Evolutionary conservation across 2,329 filamentous ascomycete genomes (phyloP).

Genomic region (Acrocalymma vagum): DNA sequence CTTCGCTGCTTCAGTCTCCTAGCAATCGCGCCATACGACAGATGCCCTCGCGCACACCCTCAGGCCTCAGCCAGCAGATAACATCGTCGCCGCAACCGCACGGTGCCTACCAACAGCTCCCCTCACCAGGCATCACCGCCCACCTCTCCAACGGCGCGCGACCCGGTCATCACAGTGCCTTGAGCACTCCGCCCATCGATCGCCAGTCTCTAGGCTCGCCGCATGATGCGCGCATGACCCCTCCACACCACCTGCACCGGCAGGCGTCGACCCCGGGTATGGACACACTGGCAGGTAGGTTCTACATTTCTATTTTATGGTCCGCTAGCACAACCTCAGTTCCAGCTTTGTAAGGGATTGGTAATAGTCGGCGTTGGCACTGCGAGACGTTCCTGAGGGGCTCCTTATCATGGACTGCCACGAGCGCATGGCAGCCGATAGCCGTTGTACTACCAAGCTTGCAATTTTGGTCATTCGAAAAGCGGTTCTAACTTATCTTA

Average conservation of each 20-base stretch:
- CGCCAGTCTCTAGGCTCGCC: conserved; percentile 34
- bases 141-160: conserved; percentile 40
- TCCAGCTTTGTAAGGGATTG: no score
- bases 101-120: conserved; percentile 46
- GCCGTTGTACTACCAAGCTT: no score
- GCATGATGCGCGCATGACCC: conserved; percentile 42
- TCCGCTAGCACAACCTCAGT: no score
- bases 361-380: no score
- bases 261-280: conserved; percentile 56
- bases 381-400: no score
- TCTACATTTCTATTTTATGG: conserved; percentile 23
- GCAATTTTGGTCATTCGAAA: no score
- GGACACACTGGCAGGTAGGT: conserved; percentile 57
- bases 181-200: conserved; percentile 36
- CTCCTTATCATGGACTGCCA: no score
- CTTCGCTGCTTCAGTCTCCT: conserved; percentile 37
- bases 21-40: conserved; percentile 41
- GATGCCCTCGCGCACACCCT: conserved; percentile 50
- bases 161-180: conserved; percentile 39
- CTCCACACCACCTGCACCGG: conserved; percentile 46
- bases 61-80: conserved; percentile 54
- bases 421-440: no score
- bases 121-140: conserved; percentile 37
- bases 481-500: no score
- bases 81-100: conserved; percentile 42